phyloP scores from a whole-genome alignment of 805 yeast species.

The Ogataea populi-albae region DNA sequence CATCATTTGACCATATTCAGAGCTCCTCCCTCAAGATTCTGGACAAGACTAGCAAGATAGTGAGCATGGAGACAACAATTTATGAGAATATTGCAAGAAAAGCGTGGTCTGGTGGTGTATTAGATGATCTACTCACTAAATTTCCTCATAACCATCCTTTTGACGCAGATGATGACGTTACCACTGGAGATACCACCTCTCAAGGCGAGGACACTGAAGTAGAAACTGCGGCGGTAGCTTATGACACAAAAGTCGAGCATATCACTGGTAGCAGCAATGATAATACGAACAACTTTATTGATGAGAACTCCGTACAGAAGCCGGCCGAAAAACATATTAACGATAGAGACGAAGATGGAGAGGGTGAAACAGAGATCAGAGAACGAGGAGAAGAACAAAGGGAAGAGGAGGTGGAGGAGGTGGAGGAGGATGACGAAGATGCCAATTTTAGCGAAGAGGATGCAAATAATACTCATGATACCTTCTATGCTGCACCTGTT shows the following conservation, averaged over 20 bases:
- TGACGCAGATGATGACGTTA: conserved; percentile 6
- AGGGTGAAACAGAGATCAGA: too few species aligned
- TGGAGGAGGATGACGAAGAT: conserved; percentile 5
- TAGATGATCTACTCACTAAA: conserved; percentile 47
- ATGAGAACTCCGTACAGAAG: background rate
- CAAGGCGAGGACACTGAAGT: conserved; percentile 3
- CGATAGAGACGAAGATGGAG: background rate
- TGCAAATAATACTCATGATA: conserved; percentile 15
- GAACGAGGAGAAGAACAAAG: conserved; percentile 6
- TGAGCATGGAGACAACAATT: conserved; percentile 78
- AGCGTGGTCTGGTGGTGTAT: conserved; percentile 86
- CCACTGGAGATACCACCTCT: conserved; percentile 4
- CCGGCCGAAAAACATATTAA: conserved; percentile 1
- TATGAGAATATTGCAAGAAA: conserved; percentile 78
- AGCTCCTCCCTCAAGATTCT: conserved; percentile 56
- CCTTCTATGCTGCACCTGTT: conserved; percentile 22
- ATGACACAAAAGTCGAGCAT: conserved; percentile 1
- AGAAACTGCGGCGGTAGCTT: conserved; percentile 3
- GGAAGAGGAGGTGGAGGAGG: conserved; percentile 2
- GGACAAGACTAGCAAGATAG: conserved; percentile 56
- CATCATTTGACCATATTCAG: conserved; percentile 59
- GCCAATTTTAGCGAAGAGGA: conserved; percentile 7
- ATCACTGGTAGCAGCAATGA: conserved; percentile 1
- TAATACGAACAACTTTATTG: conserved; percentile 1
- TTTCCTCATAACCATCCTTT: conserved; percentile 12